Evolutionary conservation across 2,329 filamentous ascomycete species (phyloP).

Genomic region (Thermothelomyces thermophilus): DNA sequence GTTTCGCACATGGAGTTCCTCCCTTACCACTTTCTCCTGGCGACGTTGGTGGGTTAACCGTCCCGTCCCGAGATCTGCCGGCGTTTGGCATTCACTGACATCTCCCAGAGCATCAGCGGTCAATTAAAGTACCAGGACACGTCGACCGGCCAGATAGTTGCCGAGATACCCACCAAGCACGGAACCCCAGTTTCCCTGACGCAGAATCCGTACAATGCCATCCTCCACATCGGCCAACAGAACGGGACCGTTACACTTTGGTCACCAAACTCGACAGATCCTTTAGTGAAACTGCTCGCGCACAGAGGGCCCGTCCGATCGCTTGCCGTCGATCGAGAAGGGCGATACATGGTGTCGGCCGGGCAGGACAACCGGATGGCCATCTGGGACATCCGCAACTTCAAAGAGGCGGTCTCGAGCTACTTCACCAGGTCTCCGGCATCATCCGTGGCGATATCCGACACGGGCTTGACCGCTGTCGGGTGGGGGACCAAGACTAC

Average conservation of each 20-base stretch:
- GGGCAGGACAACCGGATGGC: constrained; percentile 87
- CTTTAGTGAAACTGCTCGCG: constrained; percentile 83
- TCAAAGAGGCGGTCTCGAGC: constrained; percentile 74
- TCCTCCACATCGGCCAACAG: constrained; percentile 87
- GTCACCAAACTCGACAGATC: constrained; percentile 84
- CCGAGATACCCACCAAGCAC: constrained; percentile 76
- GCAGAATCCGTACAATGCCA: constrained; percentile 88
- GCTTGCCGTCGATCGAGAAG: constrained; percentile 78
- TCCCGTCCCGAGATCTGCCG: not conserved
- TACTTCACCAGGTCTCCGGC: constrained; percentile 82
- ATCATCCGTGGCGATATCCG: constrained; percentile 78
- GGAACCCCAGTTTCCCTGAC: constrained; percentile 76
- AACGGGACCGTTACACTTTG: constrained; percentile 92
- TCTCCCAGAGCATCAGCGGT: constrained; percentile 61
- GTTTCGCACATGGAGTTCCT: constrained; percentile 92
- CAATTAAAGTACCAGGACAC: constrained; percentile 92
- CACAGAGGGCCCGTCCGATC: constrained; percentile 85
- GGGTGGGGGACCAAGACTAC: constrained; percentile 86
- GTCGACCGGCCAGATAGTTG: constrained; percentile 82
- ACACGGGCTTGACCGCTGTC: constrained; percentile 79
- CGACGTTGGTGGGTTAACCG: constrained; percentile 65
- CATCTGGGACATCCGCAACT: constrained; percentile 94
- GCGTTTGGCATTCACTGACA: constrained; percentile 18
- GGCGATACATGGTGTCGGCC: constrained; percentile 90
- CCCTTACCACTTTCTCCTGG: constrained; percentile 90